phyloP scores from a whole-genome alignment of 352 stramenopile species.

The Stramenopiles sp. region DNA sequence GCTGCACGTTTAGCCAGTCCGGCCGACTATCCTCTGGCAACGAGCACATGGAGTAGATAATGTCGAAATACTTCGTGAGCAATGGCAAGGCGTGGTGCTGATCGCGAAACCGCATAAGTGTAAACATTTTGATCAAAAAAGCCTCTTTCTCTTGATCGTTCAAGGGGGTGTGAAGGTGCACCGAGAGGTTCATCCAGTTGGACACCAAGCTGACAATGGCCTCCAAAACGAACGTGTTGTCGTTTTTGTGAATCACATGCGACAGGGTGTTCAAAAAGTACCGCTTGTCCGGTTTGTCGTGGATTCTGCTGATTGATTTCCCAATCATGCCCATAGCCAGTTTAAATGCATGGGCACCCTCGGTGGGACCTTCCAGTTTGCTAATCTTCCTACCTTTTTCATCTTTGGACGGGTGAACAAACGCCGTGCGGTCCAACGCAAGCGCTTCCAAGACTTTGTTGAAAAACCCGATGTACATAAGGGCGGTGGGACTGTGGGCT shows the following conservation, averaged over 20 bases:
- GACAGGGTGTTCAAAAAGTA: neutral
- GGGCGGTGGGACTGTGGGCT: neutral
- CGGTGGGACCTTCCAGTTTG: neutral
- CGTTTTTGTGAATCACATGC: neutral
- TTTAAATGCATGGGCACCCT: neutral
- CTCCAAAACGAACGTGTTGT: neutral
- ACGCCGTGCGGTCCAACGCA: neutral
- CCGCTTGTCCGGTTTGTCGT: neutral
- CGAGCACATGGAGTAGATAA: neutral
- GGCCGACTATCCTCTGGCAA: neutral
- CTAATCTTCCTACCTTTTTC: neutral
- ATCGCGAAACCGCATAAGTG: neutral
- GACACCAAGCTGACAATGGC: neutral
- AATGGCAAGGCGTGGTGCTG: neutral
- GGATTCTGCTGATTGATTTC: neutral
- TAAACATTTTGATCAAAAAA: neutral
- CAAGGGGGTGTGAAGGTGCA: neutral
- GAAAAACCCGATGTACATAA: neutral
- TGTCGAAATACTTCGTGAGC: neutral
- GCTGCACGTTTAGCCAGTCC: neutral
- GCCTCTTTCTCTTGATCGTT: neutral
- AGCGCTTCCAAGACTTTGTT: neutral
- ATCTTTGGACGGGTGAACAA: neutral
- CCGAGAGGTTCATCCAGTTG: slow-evolving; percentile 1
- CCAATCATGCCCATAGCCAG: neutral